A percentile compares a stretch with the other conserved stretches of the same genome.
Evolutionary conservation across 148 eudicot genomes (phyloP).

Genomic region (Cornus controversa): DNA sequence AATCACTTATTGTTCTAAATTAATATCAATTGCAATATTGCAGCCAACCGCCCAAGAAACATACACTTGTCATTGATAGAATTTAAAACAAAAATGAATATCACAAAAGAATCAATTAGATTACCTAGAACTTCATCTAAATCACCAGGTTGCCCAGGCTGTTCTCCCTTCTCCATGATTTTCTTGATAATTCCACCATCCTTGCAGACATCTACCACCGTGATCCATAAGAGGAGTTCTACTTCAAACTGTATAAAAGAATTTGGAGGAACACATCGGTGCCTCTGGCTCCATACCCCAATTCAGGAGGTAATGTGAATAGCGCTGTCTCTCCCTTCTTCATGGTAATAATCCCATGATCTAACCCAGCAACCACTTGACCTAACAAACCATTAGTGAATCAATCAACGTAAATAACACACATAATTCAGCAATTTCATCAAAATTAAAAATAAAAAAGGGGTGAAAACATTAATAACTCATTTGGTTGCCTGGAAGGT

Average conservation of each 20-base stretch:
- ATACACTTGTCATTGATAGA: not conserved
- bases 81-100: not conserved
- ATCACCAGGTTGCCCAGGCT: slow-evolving; percentile 52
- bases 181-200: slow-evolving; percentile 75
- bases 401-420: slow-evolving; percentile 6
- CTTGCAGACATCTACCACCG: slow-evolving; percentile 55
- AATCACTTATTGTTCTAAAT: not conserved
- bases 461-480: not conserved
- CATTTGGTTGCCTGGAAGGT: not conserved
- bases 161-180: slow-evolving; percentile 46
- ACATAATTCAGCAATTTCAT: not conserved
- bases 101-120: not conserved
- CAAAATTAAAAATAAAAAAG: not conserved
- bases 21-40: not conserved
- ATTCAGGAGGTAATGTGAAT: slow-evolving; percentile 52
- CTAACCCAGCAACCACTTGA: slow-evolving; percentile 38
- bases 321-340: slow-evolving; percentile 59
- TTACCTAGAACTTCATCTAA: slow-evolving; percentile 75
- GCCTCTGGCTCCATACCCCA: slow-evolving; percentile 37
- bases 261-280: slow-evolving; percentile 33
- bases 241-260: slow-evolving; percentile 48
- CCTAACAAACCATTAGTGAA: slow-evolving; percentile 29
- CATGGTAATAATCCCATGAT: slow-evolving; percentile 55
- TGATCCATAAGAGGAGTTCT: slow-evolving; percentile 61
- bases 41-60: not conserved